A percentile compares a stretch with the other conserved stretches of the same genome.
phyloP scores from a whole-genome alignment of 75 land plant species.

The Pinus albicaulis region DNA sequence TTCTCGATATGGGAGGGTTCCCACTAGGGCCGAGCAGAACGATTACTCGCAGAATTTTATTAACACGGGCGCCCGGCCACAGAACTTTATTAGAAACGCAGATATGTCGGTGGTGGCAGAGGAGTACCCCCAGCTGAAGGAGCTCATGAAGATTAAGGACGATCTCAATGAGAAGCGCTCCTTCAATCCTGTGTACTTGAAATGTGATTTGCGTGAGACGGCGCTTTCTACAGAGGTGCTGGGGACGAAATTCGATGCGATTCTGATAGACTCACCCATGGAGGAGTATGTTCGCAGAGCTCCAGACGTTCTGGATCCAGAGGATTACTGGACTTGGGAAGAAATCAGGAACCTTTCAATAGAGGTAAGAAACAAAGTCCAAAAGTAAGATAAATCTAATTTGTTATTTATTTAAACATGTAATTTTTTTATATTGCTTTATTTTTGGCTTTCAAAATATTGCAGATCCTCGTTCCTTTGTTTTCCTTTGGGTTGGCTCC shows the following conservation, averaged over 20 bases:
- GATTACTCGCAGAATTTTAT: constrained; percentile 98
- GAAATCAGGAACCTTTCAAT: constrained; percentile 39
- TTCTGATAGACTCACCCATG: constrained; percentile 97
- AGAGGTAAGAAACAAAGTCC: too few species aligned
- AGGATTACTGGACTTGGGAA: constrained; percentile 68
- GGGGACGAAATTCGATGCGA: constrained; percentile 95
- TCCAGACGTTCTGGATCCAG: constrained; percentile 85
- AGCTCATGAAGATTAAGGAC: constrained; percentile 90
- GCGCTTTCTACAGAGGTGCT: constrained; percentile 68
- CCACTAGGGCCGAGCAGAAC: constrained; percentile 95
- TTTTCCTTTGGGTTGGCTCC: constrained; percentile 54
- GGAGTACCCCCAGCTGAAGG: constrained; percentile 94
- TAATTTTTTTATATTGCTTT: too few species aligned
- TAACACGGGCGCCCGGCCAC: constrained; percentile 90
- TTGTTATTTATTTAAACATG: too few species aligned
- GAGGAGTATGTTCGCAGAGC: constrained; percentile 97
- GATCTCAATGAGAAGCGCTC: constrained; percentile 70
- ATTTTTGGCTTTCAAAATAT: constrained; percentile 23
- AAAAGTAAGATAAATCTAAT: too few species aligned
- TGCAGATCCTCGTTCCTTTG: constrained; percentile 45
- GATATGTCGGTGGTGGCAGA: constrained; percentile 87
- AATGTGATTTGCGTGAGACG: constrained; percentile 68
- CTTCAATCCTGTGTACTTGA: constrained; percentile 76
- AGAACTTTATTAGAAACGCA: constrained; percentile 89
- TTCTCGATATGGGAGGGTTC: constrained; percentile 53